Conservation (phyloP, 371 early-diverging fungal species). For the Haplosporangium sp. region DNA sequence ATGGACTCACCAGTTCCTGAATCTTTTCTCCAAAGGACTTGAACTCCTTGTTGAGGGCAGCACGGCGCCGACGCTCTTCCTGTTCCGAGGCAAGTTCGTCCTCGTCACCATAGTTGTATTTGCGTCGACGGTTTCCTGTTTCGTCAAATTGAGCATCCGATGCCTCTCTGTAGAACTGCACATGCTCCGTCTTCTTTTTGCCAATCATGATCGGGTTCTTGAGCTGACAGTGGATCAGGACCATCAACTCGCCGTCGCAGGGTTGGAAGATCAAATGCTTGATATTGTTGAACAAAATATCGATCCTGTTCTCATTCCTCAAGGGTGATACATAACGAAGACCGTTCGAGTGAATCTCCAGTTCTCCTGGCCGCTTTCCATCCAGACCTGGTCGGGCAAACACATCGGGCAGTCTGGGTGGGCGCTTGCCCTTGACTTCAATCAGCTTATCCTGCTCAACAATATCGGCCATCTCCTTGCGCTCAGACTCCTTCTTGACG, state of each 20-base stretch:
- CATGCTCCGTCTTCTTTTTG: constrained; percentile 98
- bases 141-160: constrained; percentile 96
- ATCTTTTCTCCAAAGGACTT: constrained; percentile 94
- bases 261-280: constrained; percentile 99
- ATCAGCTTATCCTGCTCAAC: constrained; percentile 94
- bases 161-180: constrained; percentile 99
- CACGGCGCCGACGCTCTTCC: constrained; percentile 91
- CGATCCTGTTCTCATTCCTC: constrained; percentile 84
- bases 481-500: constrained; percentile 89
- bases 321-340: constrained; percentile 88
- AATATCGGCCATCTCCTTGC: constrained; percentile 95
- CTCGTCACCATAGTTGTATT: constrained; percentile 95
- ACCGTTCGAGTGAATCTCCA: constrained; percentile 96
- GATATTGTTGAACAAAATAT: constrained; percentile 97
- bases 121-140: constrained; percentile 95
- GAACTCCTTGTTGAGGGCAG: constrained; percentile 95
- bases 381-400: constrained; percentile 88
- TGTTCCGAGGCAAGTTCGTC: constrained; percentile 97
- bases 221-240: constrained; percentile 96
- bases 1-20: constrained; percentile 74
- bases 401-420: constrained; percentile 86
- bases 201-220: constrained; percentile 97
- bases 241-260: constrained; percentile 96
- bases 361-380: constrained; percentile 92
- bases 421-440: constrained; percentile 82